A percentile compares a stretch with the other conserved stretches of the same genome.
Evolutionary conservation across 2,329 filamentous ascomycete genomes (phyloP).

Genomic region (Aureobasidium subglaciale): DNA sequence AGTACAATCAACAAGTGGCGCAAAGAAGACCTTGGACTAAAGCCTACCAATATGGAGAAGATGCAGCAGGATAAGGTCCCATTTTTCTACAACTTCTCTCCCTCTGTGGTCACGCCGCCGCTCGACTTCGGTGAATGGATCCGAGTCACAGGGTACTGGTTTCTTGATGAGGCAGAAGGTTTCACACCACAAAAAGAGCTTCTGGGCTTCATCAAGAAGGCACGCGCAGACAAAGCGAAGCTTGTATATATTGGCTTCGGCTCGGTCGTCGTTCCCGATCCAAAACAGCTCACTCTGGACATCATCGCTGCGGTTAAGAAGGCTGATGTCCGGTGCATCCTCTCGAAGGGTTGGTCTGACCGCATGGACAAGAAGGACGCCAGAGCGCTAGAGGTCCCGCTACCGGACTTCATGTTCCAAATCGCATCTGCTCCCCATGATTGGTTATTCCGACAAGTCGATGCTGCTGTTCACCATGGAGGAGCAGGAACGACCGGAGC

Average conservation of each 20-base stretch:
- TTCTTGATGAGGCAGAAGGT: conserved; percentile 65
- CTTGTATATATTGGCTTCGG: conserved; percentile 96
- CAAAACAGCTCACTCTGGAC: conserved; percentile 80
- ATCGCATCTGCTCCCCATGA: conserved; percentile 84
- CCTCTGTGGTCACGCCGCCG: conserved; percentile 85
- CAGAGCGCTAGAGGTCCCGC: conserved; percentile 54
- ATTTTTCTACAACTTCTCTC: conserved; percentile 95
- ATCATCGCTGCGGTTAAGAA: conserved; percentile 86
- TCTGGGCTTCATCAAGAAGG: conserved; percentile 72
- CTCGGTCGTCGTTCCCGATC: conserved; percentile 88
- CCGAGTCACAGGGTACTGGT: conserved; percentile 96
- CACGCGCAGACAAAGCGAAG: conserved; percentile 75
- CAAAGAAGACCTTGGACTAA: conserved; percentile 68
- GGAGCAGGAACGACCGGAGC: conserved; percentile 93
- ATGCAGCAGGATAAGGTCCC: conserved; percentile 97
- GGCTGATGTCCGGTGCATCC: conserved; percentile 86
- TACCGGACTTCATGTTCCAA: conserved; percentile 74
- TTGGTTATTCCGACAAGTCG: conserved; percentile 91
- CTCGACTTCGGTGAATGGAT: conserved; percentile 98
- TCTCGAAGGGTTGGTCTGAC: conserved; percentile 97
- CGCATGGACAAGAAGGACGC: conserved; percentile 56
- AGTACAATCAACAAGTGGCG: conserved; percentile 91
- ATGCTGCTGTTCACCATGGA: conserved; percentile 90
- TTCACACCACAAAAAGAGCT: conserved; percentile 74
- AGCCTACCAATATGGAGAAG: conserved; percentile 76